A percentile compares a stretch with the other conserved stretches of the same genome.
Evolutionary conservation across 345 rosid genomes (phyloP).

Genomic region (Passiflora organensis): DNA sequence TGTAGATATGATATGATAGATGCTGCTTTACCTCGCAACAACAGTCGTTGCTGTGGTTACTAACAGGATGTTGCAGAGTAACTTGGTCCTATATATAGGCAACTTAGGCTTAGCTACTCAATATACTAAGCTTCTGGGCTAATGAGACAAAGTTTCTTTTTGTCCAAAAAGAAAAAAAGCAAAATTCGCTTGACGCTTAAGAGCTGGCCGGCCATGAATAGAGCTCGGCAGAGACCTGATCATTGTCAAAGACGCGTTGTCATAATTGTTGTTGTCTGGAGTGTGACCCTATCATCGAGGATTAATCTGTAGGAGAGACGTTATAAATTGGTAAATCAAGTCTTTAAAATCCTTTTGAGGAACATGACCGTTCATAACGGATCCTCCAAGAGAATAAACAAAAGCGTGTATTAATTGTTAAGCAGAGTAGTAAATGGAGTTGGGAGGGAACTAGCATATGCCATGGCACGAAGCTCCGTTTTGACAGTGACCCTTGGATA

Average conservation of each 20-base stretch:
- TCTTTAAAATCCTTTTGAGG: conserved; percentile 4
- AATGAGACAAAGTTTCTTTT: too few species aligned
- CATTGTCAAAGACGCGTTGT: conserved; percentile 23
- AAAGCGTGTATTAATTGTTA: too few species aligned
- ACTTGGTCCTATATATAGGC: neutral
- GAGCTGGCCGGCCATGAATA: neutral
- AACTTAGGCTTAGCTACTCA: neutral
- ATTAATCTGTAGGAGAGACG: too few species aligned
- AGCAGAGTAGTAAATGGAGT: conserved; percentile 3
- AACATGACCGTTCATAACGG: conserved; percentile 37
- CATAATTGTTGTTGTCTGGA: conserved; percentile 2
- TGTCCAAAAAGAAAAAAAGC: too few species aligned
- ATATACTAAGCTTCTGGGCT: too few species aligned
- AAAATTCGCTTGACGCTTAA: too few species aligned
- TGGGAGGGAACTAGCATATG: conserved; percentile 7
- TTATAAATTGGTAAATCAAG: too few species aligned
- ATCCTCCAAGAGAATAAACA: conserved; percentile 11
- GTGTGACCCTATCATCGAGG: neutral
- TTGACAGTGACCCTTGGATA: conserved; percentile 14
- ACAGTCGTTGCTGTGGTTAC: neutral
- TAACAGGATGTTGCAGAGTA: neutral
- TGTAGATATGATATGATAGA: too few species aligned
- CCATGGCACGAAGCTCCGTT: neutral
- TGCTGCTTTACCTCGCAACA: too few species aligned
- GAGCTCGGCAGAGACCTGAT: neutral